phyloP scores from a whole-genome alignment of 495 filamentous ascomycete genomes.

The Podospora sp. region DNA sequence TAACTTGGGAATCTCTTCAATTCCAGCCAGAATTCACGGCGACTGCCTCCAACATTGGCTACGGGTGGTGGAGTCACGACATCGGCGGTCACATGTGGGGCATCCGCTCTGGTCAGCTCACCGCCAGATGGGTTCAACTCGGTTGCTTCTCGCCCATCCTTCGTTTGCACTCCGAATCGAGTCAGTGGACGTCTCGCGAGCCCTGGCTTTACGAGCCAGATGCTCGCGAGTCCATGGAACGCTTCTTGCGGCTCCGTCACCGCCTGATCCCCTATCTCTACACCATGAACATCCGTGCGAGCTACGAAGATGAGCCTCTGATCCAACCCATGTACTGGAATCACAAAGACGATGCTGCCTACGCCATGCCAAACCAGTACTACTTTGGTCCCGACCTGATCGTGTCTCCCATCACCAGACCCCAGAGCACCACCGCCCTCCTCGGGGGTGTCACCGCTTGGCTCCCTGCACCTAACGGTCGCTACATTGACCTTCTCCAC shows the following conservation, averaged over 20 bases:
- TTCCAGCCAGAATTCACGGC: slow-evolving; percentile 67
- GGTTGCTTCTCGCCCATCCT: slow-evolving; percentile 61
- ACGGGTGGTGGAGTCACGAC: slow-evolving; percentile 67
- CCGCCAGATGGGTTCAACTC: slow-evolving; percentile 60
- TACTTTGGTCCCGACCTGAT: slow-evolving; percentile 57
- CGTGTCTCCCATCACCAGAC: slow-evolving; percentile 55
- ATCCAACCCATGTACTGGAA: slow-evolving; percentile 64
- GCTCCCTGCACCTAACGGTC: slow-evolving; percentile 46
- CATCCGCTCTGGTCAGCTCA: slow-evolving; percentile 54
- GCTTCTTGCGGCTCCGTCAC: slow-evolving; percentile 54
- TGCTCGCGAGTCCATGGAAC: slow-evolving; percentile 44
- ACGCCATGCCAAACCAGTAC: slow-evolving; percentile 55
- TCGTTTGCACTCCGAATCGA: slow-evolving; percentile 57
- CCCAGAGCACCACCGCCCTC: slow-evolving; percentile 42
- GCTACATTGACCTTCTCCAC: slow-evolving; percentile 55
- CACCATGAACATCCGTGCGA: slow-evolving; percentile 54
- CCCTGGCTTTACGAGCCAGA: slow-evolving; percentile 56
- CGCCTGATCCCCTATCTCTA: slow-evolving; percentile 60
- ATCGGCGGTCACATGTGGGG: slow-evolving; percentile 62
- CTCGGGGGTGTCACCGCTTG: slow-evolving; percentile 49
- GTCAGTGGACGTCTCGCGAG: slow-evolving; percentile 57
- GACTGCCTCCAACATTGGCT: slow-evolving; percentile 65
- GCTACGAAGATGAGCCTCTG: slow-evolving; percentile 49
- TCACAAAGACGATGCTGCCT: slow-evolving; percentile 52
- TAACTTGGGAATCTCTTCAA: slow-evolving; percentile 58